Evolutionary conservation across 306 rosid species (phyloP), one percentile per base, ranked within the genome.

Genomic region (Glycine soja): DNA sequence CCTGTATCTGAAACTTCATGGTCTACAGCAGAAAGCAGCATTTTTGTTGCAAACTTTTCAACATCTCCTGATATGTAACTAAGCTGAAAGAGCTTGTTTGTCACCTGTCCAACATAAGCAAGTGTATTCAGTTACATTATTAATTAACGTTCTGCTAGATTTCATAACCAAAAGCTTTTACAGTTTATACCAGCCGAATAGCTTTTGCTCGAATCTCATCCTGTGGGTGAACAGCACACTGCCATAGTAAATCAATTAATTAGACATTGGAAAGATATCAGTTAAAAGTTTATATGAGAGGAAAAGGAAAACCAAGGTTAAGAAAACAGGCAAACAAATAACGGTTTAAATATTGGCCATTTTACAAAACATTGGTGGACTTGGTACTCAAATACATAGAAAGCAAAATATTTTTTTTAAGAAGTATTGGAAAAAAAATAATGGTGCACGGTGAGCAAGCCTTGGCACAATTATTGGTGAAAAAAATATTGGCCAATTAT

Each of bases 161-260:
- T 19, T 73, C 56, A 58, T 75, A 70, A 54, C 63, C 69, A 64
- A 59, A 66, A 76, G 63, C 56, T 86, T 72, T 72, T 45, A 74
- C 72, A 84, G 74, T 47, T 7, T 73, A n/a, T 93, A 95, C 99
- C 98, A 95, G 92, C 72, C 99, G 92, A 63, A 93, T 93, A 88
- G 98, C 97, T 89, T 90, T 95, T 70, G 99, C 91, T 78, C 99
- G 93, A 75, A 93, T 92, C 83, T 95, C 97, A 79, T 93, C 97
- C 85, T 95, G 97, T n/a, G 91, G 43, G 84, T 95, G 99, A 40
- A 90, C 85, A 70, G 98, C 93, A 88, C 99, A 95, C 99, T 95
- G 94, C 89, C 83, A 88, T 43, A 13, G 64, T 74, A 83, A 77
- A 82, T 63, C 79, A 78, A 81, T 30, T 54, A 18, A 30, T 80